phyloP scores from a whole-genome alignment of 2,329 filamentous ascomycete genomes.

The Exophiala dermatitidis region DNA sequence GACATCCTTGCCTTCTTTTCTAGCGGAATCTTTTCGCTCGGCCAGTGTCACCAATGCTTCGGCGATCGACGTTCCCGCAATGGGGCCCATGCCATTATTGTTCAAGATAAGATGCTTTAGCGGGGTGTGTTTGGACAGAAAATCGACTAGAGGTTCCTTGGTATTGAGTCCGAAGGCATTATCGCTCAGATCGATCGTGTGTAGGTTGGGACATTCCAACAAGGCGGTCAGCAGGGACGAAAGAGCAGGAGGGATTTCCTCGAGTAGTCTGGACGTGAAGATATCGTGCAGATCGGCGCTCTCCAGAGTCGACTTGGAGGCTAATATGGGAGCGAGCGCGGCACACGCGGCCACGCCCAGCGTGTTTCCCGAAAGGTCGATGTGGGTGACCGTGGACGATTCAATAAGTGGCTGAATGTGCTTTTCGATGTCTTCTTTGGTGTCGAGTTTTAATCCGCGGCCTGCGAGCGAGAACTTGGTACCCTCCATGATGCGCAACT shows the following conservation, averaged over 20 bases:
- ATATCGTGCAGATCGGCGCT: slow-evolving; percentile 91
- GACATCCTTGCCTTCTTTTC: slow-evolving; percentile 57
- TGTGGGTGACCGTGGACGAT: slow-evolving; percentile 71
- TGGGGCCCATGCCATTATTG: slow-evolving; percentile 94
- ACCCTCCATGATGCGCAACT: slow-evolving; percentile 9
- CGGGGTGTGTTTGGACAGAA: slow-evolving; percentile 79
- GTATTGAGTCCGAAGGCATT: slow-evolving; percentile 97
- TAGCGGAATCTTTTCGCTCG: slow-evolving; percentile 69
- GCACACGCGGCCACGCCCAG: slow-evolving; percentile 83
- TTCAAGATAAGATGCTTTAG: slow-evolving; percentile 93
- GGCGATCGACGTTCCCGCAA: slow-evolving; percentile 81
- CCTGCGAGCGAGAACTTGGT: slow-evolving; percentile 78
- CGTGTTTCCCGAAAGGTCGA: slow-evolving; percentile 84
- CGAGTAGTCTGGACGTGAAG: slow-evolving; percentile 88
- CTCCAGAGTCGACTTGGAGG: slow-evolving; percentile 73
- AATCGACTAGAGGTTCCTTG: slow-evolving; percentile 83
- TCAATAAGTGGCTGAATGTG: slow-evolving; percentile 70
- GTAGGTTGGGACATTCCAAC: slow-evolving; percentile 75
- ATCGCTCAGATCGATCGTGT: slow-evolving; percentile 91
- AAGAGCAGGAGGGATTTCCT: slow-evolving; percentile 87
- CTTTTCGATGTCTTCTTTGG: slow-evolving; percentile 74
- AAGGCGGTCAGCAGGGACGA: slow-evolving; percentile 78
- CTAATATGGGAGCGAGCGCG: slow-evolving; percentile 72
- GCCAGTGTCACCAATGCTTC: slow-evolving; percentile 79
- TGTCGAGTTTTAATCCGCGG: slow-evolving; percentile 86